Conservation (phyloP, 1,284 basidiomycete genomes). For the Fistulina hepatica region DNA sequence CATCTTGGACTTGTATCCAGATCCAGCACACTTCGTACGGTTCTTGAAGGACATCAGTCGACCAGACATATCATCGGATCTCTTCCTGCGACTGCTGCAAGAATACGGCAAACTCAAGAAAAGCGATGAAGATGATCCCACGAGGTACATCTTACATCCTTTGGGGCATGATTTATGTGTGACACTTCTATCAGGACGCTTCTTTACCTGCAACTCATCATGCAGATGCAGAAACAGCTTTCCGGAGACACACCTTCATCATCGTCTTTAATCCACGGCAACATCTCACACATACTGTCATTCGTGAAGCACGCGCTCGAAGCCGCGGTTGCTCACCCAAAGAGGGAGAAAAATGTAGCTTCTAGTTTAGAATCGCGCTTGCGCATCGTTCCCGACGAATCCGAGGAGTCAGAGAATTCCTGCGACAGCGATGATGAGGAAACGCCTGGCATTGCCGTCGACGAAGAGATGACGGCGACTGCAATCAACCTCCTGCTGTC, state of each 20-base stretch:
- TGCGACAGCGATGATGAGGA: conserved; percentile 56
- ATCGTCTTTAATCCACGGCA: conserved; percentile 59
- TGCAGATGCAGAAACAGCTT: conserved; percentile 66
- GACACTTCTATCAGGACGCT: conserved; percentile 28
- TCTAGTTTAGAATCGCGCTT: conserved; percentile 15
- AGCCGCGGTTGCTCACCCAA: conserved; percentile 19
- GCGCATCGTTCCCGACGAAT: conserved; percentile 29
- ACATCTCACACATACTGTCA: conserved; percentile 60
- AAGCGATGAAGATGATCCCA: conserved; percentile 37
- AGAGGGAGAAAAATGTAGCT: conserved; percentile 9
- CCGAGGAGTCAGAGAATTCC: conserved; percentile 27
- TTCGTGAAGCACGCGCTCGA: conserved; percentile 69
- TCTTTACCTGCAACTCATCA: conserved; percentile 64
- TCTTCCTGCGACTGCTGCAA: conserved; percentile 69
- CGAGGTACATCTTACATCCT: conserved; percentile 31
- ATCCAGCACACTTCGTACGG: conserved; percentile 54
- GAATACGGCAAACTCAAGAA: conserved; percentile 45
- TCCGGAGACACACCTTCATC: conserved; percentile 43
- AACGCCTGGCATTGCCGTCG: conserved; percentile 28
- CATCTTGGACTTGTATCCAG: conserved; percentile 59
- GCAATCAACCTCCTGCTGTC: conserved; percentile 71
- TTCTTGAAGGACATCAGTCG: conserved; percentile 58
- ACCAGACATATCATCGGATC: conserved; percentile 53
- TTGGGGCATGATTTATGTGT: conserved; percentile 1
- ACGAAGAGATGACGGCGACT: conserved; percentile 64